Conservation (phyloP, 176 grass and related monocot genomes). For the Aegilops sharonensis region DNA sequence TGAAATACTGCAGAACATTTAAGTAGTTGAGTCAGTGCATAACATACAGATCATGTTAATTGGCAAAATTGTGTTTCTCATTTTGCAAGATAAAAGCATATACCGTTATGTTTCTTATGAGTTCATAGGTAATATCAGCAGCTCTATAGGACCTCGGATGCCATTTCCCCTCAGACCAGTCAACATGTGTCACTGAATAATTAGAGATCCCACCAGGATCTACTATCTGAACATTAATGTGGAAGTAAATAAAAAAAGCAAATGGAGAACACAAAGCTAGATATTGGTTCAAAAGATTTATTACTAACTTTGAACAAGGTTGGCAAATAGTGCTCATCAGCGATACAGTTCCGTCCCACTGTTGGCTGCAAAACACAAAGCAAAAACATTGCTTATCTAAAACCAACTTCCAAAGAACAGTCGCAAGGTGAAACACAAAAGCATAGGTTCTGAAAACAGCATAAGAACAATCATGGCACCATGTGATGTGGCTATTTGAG, state of each 20-base stretch:
- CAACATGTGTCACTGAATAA: constrained; percentile 97
- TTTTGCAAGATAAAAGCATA: constrained; percentile 38
- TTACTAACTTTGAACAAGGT: constrained; percentile 88
- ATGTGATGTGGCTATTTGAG: constrained; percentile 14
- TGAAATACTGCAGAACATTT: constrained; percentile 58
- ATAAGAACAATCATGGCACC: background rate
- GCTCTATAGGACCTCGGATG: constrained; percentile 94
- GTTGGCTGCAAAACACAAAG: constrained; percentile 76
- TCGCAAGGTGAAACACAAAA: constrained; percentile 12
- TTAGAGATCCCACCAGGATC: constrained; percentile 94
- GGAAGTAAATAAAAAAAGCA: constrained; percentile 25
- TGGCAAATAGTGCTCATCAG: constrained; percentile 99
- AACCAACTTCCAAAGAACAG: background rate
- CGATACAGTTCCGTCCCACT: constrained; percentile 91
- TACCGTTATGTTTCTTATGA: constrained; percentile 91
- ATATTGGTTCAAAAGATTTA: constrained; percentile 23
- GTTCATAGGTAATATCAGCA: constrained; percentile 70
- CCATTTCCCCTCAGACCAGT: constrained; percentile 99
- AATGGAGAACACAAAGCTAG: background rate
- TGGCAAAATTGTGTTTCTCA: background rate
- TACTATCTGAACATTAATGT: constrained; percentile 60
- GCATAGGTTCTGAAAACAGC: background rate
- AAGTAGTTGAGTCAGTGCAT: constrained; percentile 24
- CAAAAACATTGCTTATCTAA: constrained; percentile 20
- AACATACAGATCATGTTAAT: constrained; percentile 20